A percentile compares a stretch with the other conserved stretches of the same genome.
Conservation (phyloP, 1,284 basidiomycete species). For the Microbotryum violaceum region DNA sequence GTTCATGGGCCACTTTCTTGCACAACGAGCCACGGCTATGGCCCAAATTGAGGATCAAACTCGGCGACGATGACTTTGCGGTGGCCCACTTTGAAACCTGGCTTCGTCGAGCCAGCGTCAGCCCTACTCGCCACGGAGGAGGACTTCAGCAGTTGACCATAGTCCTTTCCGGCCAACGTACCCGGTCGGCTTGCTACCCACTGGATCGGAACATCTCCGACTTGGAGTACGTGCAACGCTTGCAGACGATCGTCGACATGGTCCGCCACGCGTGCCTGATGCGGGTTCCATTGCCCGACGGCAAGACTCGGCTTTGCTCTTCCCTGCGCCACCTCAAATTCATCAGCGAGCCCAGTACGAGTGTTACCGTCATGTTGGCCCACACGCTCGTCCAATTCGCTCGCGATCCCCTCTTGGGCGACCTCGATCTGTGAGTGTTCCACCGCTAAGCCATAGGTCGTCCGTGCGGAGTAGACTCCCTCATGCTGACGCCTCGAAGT, state of each 20-base stretch:
- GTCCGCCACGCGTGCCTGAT: background rate
- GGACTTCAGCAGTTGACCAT: too few relatives aligned
- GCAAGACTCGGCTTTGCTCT: background rate
- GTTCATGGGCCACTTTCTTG: conserved; percentile 17
- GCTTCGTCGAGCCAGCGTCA: conserved; percentile 1
- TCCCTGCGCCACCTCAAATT: background rate
- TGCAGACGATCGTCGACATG: background rate
- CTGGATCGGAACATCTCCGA: too few relatives aligned
- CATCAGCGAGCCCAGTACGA: background rate
- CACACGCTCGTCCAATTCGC: background rate
- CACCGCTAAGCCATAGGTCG: too few relatives aligned
- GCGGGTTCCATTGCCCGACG: background rate
- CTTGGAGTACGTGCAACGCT: background rate
- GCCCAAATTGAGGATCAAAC: background rate
- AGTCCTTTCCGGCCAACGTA: too few relatives aligned
- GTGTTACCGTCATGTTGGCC: background rate
- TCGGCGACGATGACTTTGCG: background rate
- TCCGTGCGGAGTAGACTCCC: too few relatives aligned
- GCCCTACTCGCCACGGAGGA: background rate
- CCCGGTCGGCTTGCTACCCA: too few relatives aligned
- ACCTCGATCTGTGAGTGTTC: conserved; percentile 5
- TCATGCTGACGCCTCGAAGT: too few relatives aligned
- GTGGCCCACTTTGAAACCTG: background rate
- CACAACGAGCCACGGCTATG: conserved; percentile 17
- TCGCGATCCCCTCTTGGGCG: background rate